phyloP scores from a whole-genome alignment of 805 yeast species.

The Nakazawaea ishiwadae region DNA sequence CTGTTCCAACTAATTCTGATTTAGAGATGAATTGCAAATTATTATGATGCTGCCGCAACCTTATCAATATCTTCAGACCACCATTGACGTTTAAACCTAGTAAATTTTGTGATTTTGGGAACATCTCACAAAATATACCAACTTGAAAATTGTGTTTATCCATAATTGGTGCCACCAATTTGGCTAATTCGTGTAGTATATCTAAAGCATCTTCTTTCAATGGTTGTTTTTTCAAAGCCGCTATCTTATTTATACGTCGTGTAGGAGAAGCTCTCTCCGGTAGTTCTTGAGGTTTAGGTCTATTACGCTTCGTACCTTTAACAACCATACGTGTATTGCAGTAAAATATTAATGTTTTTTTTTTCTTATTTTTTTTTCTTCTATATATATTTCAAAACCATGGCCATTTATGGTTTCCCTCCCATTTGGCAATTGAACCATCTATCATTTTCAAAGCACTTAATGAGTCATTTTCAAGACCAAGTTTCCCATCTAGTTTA shows the following conservation, averaged over 20 bases:
- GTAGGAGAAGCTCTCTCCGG: constrained; percentile 27
- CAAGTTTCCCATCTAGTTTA: constrained; percentile 15
- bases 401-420: constrained; percentile 22
- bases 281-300: constrained; percentile 12
- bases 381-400: constrained; percentile 16
- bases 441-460: constrained; percentile 18
- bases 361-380: not conserved
- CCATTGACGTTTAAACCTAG: constrained; percentile 79
- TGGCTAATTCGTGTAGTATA: constrained; percentile 64
- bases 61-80: constrained; percentile 67
- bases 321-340: constrained; percentile 19
- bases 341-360: no score
- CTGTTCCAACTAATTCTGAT: constrained; percentile 68
- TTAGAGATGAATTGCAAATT: constrained; percentile 52
- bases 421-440: constrained; percentile 17
- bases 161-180: constrained; percentile 74
- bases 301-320: constrained; percentile 16
- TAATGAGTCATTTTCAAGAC: constrained; percentile 16
- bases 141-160: constrained; percentile 61
- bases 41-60: constrained; percentile 61
- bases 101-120: constrained; percentile 59
- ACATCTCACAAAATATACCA: constrained; percentile 71
- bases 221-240: constrained; percentile 42
- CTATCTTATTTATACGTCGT: constrained; percentile 26
- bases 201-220: constrained; percentile 47